Evolutionary conservation across 176 grass and related monocot genomes (phyloP), one percentile per base, ranked within the genome.

Genomic region (Elaeis guineensis): DNA sequence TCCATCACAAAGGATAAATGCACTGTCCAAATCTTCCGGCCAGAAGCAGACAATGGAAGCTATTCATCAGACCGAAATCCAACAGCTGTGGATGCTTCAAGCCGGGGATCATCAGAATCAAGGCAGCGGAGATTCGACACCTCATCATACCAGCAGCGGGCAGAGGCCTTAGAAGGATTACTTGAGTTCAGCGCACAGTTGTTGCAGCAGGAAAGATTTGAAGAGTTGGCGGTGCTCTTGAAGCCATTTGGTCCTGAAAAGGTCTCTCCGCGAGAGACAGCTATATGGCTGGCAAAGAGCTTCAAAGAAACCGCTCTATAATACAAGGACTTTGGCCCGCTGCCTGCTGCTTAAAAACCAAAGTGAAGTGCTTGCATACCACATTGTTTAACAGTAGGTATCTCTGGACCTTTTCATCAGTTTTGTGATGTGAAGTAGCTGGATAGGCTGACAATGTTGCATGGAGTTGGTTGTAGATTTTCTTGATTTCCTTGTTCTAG

Each of bases 1-100:
- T 96, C 86, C 5, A 96, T 96, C 57, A 96, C 91, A 71, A 96
- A 96, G 72, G 91, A 90, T 78, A 87, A 90, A 63, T 96, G 86
- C 75, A 96, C 83, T 61, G 74, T 87, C 54, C 91, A 96, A 74
- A 85, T 83, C 64, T 76, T 79, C 55, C 66, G 75, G 14, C 73
- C 81, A 3, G 64, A 73, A 14, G 65, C 50, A 15, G 71, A 69
- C 44, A 77, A 83, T 55, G 28, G 60, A 6, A 59, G 70, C 21
- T 39, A 64, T 25, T 26, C 23, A 16, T 65, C 24, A 62, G 60
- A 76, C 57, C 48, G 51, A 2, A 64, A 76, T 53, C 71, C 72
- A 32, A 72, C 70, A 51, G 69, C 62, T 49, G 65, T 25, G 7
- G 62, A 82, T 39, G 72, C 49, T 58, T 78, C 78, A 50, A 71